Conservation (phyloP, 176 grass and related monocot genomes). For the Musa troglodytarum region DNA sequence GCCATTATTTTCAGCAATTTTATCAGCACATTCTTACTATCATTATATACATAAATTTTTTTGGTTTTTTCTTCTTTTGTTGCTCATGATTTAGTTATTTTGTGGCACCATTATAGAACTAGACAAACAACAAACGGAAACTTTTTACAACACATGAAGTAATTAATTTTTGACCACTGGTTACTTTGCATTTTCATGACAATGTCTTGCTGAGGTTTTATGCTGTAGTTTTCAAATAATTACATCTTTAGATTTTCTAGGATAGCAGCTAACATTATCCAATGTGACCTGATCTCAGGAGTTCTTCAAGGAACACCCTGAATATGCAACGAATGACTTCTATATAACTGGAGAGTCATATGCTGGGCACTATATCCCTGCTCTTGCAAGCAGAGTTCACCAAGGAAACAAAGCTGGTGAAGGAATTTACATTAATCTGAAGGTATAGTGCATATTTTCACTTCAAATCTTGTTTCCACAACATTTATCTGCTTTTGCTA, state of each 20-base stretch:
- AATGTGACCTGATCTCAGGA: conserved; percentile 35
- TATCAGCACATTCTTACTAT: no score
- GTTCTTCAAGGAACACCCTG: conserved; percentile 80
- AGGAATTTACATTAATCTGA: conserved; percentile 87
- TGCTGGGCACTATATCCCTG: conserved; percentile 96
- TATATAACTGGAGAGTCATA: conserved; percentile 94
- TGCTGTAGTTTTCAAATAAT: no score
- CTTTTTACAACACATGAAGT: no score
- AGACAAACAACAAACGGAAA: no score
- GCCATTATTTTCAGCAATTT: no score
- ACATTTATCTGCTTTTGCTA: background rate
- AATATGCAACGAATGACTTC: conserved; percentile 66
- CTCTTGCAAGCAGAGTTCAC: conserved; percentile 75
- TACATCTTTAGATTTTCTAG: no score
- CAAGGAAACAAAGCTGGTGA: conserved; percentile 80
- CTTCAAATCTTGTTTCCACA: background rate
- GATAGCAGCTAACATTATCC: background rate
- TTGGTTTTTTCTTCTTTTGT: no score
- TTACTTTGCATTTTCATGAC: background rate
- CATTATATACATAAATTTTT: no score
- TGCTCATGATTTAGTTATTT: no score
- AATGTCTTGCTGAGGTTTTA: background rate
- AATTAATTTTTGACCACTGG: no score
- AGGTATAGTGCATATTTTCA: conserved; percentile 27
- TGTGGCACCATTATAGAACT: no score